Evolutionary conservation across 1,284 basidiomycete species (phyloP), one percentile per base, ranked within the genome.

Genomic region (Boletellus deceptivus): DNA sequence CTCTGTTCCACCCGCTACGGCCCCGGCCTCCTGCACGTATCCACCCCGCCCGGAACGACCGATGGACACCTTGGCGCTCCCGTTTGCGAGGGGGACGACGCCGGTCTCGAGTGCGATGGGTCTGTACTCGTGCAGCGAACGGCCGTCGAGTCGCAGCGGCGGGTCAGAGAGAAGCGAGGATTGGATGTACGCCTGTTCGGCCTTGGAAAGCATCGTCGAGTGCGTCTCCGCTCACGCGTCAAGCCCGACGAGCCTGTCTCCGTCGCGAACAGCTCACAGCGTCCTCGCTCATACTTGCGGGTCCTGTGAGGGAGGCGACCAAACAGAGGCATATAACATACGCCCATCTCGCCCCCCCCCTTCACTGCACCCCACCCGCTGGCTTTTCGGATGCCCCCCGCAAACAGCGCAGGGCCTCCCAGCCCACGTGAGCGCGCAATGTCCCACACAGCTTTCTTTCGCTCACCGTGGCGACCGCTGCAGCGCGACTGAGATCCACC

Each of bases 171-270:
- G 70, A 6, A 91, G 70, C 0, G 86, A 83, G 16, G 79, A 67
- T 56, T 81, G 80, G 36, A 89, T 85, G 63, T 86, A 91, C 2
- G 86, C 79, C 60, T 79, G 80, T 71, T 91, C 89, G 1, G 87
- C 79, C 60, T 89, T 89, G 44, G 88, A 90, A 46, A 20, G 20
- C 20, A 20, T 20, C 20, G 20, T 20, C 20, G 20, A 20, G 20
- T 20, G 20, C 4, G 4, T 20, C 20, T 4, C 20, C 2, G 24
- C 24, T 25, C 24, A 25, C 24, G 24, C 24, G 24, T 25, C 24
- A 25, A 20, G 4, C 20, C 20, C 20, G 20, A 20, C 20, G 20
- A 20, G 20, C 20, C 4, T 20, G 20, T 20, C 20, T 20, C 4
- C 20, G 20, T 20, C 20, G 20, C 20, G 20, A 20, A 20, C 20